Percentiles rank a stretch among this genome's conserved stretches.
Evolutionary conservation across 2,329 filamentous ascomycete genomes (phyloP).

Genomic region (Aspergillus ochraceoroseus): DNA sequence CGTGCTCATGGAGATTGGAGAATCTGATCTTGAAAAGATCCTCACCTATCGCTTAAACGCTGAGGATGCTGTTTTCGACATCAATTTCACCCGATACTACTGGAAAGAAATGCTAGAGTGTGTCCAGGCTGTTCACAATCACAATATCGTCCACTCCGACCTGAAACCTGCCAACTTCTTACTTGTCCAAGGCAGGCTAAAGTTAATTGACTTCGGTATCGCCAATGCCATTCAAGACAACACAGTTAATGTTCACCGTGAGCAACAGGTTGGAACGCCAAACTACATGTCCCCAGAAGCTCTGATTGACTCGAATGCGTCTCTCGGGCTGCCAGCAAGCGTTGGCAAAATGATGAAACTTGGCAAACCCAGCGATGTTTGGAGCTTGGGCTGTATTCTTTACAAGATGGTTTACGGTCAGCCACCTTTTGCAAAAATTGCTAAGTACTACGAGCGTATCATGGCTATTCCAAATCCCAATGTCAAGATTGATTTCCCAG

Average conservation of each 20-base stretch:
- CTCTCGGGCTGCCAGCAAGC: conserved; percentile 46
- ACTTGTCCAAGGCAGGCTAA: conserved; percentile 80
- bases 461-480: conserved; percentile 50
- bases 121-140: conserved; percentile 77
- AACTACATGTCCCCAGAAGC: conserved; percentile 99
- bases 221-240: conserved; percentile 96
- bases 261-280: conserved; percentile 89
- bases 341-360: conserved; percentile 79
- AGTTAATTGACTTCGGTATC: conserved; percentile 98
- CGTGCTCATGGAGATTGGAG: conserved; percentile 95
- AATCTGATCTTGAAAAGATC: conserved; percentile 85
- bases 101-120: conserved; percentile 99
- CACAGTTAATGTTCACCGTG: conserved; percentile 94
- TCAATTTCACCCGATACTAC: conserved; percentile 90
- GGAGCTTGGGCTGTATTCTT: conserved; percentile 92
- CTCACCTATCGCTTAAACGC: conserved; percentile 67
- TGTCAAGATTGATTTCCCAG: conserved; percentile 46
- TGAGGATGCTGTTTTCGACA: conserved; percentile 72
- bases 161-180: conserved; percentile 97
- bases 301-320: conserved; percentile 76
- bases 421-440: conserved; percentile 90
- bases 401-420: conserved; percentile 98
- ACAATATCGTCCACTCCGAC: conserved; percentile 94
- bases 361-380: conserved; percentile 92
- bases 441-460: conserved; percentile 78